A percentile compares a stretch with the other conserved stretches of the same genome.
Evolutionary conservation across 1,284 basidiomycete genomes (phyloP).

Genomic region (Cryptococcus sp.): DNA sequence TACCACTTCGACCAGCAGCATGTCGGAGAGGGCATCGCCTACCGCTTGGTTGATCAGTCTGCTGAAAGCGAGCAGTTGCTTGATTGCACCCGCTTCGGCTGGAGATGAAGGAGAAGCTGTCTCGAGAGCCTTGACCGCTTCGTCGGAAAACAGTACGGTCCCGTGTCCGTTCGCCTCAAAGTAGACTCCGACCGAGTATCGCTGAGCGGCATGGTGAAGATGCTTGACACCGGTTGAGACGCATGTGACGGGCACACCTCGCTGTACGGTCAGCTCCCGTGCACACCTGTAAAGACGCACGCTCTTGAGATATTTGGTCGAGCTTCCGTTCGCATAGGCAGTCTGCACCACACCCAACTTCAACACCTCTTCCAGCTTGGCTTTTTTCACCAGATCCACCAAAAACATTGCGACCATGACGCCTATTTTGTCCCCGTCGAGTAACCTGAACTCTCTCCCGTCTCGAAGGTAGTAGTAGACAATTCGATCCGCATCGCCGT

Average conservation of each 20-base stretch:
- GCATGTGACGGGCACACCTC: constrained; percentile 77
- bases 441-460: constrained; percentile 68
- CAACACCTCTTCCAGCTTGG: constrained; percentile 59
- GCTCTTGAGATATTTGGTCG: constrained; percentile 82
- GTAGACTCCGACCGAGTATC: constrained; percentile 92
- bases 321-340: constrained; percentile 96
- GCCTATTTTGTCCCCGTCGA: constrained; percentile 99
- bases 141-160: constrained; percentile 86
- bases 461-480: constrained; percentile 84
- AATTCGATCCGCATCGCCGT: constrained; percentile 95
- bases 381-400: constrained; percentile 76
- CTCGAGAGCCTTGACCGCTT: constrained; percentile 59
- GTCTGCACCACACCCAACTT: constrained; percentile 95
- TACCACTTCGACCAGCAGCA: constrained; percentile 91
- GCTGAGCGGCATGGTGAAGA: constrained; percentile 93
- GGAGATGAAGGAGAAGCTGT: constrained; percentile 68
- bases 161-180: constrained; percentile 99
- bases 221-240: constrained; percentile 97
- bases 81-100: constrained; percentile 70
- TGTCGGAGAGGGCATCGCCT: constrained; percentile 92
- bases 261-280: constrained; percentile 12
- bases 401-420: constrained; percentile 90
- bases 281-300: constrained; percentile 49
- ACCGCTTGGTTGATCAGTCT: constrained; percentile 97
- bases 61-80: constrained; percentile 68